phyloP scores from a whole-genome alignment of 495 filamentous ascomycete species.

The Filosporella fistucella region DNA sequence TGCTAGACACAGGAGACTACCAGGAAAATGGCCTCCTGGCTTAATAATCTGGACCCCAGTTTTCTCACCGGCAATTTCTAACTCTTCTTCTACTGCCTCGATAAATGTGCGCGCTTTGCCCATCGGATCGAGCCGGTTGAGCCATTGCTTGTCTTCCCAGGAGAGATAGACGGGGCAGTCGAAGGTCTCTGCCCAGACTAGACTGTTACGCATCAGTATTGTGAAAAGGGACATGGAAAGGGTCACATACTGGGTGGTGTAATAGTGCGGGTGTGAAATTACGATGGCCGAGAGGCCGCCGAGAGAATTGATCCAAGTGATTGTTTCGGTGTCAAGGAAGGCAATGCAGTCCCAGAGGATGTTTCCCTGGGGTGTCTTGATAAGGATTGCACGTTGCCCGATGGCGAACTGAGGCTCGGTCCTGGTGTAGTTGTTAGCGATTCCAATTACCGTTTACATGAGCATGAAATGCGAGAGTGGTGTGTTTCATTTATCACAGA shows the following conservation, averaged over 20 bases:
- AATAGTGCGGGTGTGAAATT: conserved; percentile 79
- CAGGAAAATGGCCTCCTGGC: conserved; percentile 71
- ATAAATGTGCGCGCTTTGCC: conserved; percentile 37
- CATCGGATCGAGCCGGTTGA: conserved; percentile 31
- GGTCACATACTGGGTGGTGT: conserved; percentile 65
- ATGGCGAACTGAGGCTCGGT: conserved; percentile 65
- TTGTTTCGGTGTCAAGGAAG: conserved; percentile 56
- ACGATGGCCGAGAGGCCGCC: conserved; percentile 69
- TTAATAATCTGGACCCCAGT: conserved; percentile 58
- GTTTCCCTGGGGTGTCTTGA: conserved; percentile 55
- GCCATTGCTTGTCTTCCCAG: conserved; percentile 59
- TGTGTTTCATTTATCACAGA: too few relatives aligned
- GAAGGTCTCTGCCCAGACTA: conserved; percentile 62
- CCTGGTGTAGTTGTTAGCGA: too few relatives aligned
- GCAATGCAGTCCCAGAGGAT: conserved; percentile 73
- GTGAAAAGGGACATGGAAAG: too few relatives aligned
- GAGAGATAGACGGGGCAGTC: conserved; percentile 59
- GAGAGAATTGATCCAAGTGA: conserved; percentile 36
- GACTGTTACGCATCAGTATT: too few relatives aligned
- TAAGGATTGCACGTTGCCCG: conserved; percentile 65
- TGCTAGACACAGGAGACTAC: conserved; percentile 54
- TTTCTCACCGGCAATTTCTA: conserved; percentile 30
- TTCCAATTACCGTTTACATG: too few relatives aligned
- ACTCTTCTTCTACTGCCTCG: conserved; percentile 29
- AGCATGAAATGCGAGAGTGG: too few relatives aligned